Base-by-base conservation (phyloP, 2,329 filamentous ascomycete genomes). In the Didymella segeticola region DNA sequence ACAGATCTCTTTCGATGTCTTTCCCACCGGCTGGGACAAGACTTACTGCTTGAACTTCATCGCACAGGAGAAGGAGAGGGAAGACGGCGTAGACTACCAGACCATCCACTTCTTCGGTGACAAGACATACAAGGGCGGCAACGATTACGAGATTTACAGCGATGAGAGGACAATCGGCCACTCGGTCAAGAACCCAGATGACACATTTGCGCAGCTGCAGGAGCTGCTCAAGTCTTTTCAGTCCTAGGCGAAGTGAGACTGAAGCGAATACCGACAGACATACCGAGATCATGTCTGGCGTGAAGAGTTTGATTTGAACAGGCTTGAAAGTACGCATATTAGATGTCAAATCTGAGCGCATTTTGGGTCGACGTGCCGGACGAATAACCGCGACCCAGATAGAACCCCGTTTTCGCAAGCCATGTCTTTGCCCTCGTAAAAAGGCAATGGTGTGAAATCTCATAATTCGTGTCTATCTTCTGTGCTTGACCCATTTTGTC, bases 31-130 rank as follows among this genome's bases (percentile, higher is more conserved):
- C 71, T 99, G 95, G 95, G 95, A 99, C 80, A 99, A 98, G 87
- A 96, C 91, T 9, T 99, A 96, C 83, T 97, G 93, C 80, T 82
- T 98, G 64, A 82, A 85, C 67, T 93, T 97, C 77, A 81, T 98
- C 58, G 91, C 95, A 79, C 83, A 83, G 60, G 93, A 97, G 76
- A 87, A 89, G 68, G 73, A 77, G 15, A 62, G 75, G 74, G 81
- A 83, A 33, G 87, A 85, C 69, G 88, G 89, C 58, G 80, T 96
- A 60, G 79, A 87, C 20, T 98, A 93, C 82, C 90, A 86, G 64
- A 93, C 85, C 37, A 89, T 98, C 66, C 95, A 98, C 82, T 98
- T 98, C 84, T 99, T 98, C 70, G 95, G 95, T 62, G 95, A 99
- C 83, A 99, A 98, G 87, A 90, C 90, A 22, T 87, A 86, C 72